Evolutionary conservation across 257 asterid genomes (phyloP).

Genomic region (Solanum sejunctum): DNA sequence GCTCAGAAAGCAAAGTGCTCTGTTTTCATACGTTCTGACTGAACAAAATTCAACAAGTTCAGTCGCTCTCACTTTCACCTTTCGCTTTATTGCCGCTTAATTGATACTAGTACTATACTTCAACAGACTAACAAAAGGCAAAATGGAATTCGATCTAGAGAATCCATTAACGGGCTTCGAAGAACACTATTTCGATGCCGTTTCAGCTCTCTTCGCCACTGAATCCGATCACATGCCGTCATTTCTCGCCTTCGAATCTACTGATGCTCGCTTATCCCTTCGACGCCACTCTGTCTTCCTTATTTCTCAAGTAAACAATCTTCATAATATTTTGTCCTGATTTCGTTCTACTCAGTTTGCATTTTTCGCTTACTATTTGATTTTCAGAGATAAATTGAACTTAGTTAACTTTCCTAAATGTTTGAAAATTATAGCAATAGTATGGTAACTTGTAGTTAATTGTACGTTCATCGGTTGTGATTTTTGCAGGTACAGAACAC

Average conservation of each 20-base stretch:
- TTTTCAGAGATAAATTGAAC: neutral
- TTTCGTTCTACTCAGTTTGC: neutral
- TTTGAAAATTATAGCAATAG: neutral
- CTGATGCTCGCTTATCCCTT: slow-evolving; percentile 19
- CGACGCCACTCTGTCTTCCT: slow-evolving; percentile 38
- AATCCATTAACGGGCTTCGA: slow-evolving; percentile 26
- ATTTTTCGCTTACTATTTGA: neutral
- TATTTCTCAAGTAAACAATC: slow-evolving; percentile 20
- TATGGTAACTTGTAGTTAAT: neutral
- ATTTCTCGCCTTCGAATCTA: slow-evolving; percentile 12
- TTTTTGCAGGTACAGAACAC: slow-evolving; percentile 26
- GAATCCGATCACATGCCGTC: slow-evolving; percentile 46
- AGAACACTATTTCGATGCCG: slow-evolving; percentile 19
- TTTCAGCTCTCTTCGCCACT: slow-evolving; percentile 35
- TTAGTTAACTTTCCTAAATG: neutral
- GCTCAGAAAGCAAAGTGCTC: neutral
- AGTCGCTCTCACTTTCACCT: neutral
- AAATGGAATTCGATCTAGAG: slow-evolving; percentile 39
- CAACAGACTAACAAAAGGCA: neutral
- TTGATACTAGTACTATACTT: neutral
- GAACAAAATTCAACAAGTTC: neutral
- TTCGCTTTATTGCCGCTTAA: neutral
- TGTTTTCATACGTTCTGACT: neutral
- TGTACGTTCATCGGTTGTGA: neutral
- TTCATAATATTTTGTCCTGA: neutral